phyloP scores from a whole-genome alignment of 768 basidiomycete species.

The Agrocybe pediades region DNA sequence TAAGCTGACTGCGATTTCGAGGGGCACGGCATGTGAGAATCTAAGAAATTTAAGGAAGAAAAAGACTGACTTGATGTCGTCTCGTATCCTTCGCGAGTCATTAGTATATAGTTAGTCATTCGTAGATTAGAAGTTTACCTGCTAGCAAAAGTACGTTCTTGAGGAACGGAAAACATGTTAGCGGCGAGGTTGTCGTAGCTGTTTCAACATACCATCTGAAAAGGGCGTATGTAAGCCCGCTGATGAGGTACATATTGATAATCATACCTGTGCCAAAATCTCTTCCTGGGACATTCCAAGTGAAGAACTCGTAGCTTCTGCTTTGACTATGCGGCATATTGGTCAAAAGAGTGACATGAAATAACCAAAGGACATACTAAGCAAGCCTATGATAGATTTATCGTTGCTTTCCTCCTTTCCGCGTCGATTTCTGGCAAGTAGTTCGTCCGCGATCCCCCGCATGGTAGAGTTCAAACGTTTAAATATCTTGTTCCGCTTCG shows the following conservation, averaged over 20 bases:
- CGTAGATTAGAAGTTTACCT: conserved; percentile 20
- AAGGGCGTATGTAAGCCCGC: neutral
- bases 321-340: conserved; percentile 31
- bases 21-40: neutral
- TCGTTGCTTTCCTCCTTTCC: conserved; percentile 34
- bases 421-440: conserved; percentile 36
- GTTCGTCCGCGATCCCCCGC: conserved; percentile 37
- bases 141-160: conserved; percentile 40
- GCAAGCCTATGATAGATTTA: conserved; percentile 41
- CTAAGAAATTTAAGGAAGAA: neutral
- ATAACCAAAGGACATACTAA: conserved; percentile 22
- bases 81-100: conserved; percentile 45
- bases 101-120: neutral
- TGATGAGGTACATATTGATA: neutral
- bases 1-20: conserved; percentile 30
- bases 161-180: neutral
- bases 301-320: conserved; percentile 29
- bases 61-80: conserved; percentile 48
- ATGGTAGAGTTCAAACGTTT: conserved; percentile 33
- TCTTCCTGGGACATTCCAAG: conserved; percentile 39
- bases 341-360: neutral
- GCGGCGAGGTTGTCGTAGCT: neutral
- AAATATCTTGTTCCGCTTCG: conserved; percentile 30
- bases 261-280: conserved; percentile 34
- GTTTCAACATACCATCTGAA: conserved; percentile 16